These are phyloP conservation scores for Rubia peregrina DNA, from an alignment of 305 asterid genomes.

Conservation along the genomic window DNA sequence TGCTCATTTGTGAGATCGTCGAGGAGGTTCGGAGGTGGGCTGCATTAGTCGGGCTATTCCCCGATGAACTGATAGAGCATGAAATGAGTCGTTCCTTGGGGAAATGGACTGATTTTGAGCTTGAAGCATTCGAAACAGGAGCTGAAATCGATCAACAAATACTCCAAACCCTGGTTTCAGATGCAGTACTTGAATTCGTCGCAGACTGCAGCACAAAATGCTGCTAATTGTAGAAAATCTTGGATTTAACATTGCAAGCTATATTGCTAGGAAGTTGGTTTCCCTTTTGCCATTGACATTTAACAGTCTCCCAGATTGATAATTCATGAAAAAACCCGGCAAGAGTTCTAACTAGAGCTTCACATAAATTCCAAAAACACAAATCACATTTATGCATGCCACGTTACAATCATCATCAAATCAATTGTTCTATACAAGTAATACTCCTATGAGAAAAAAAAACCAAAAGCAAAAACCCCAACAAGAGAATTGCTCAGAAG, in stretches of 20 bases:
- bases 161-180: slow-evolving; percentile 59
- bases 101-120: slow-evolving; percentile 62
- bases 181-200: slow-evolving; percentile 41
- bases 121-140: slow-evolving; percentile 56
- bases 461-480: slow-evolving; percentile 16
- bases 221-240: background rate
- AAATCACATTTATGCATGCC: background rate
- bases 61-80: slow-evolving; percentile 54
- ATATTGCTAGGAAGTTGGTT: background rate
- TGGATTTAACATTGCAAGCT: slow-evolving; percentile 7
- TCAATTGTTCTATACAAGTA: slow-evolving; percentile 23
- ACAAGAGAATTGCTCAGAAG: background rate
- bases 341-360: background rate
- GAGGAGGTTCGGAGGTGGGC: slow-evolving; percentile 64
- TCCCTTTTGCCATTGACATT: background rate
- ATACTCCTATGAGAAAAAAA: slow-evolving; percentile 9
- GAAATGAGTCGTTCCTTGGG: slow-evolving; percentile 62
- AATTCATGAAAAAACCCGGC: background rate
- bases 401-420: background rate
- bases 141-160: slow-evolving; percentile 44
- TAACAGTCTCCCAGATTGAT: background rate
- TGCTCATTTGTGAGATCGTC: slow-evolving; percentile 47
- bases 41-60: slow-evolving; percentile 35
- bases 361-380: background rate
- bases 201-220: slow-evolving; percentile 6